Evolutionary conservation across 2,329 filamentous ascomycete genomes (phyloP), one percentile per base, ranked within the genome.

Genomic region (Exophiala viscosa): DNA sequence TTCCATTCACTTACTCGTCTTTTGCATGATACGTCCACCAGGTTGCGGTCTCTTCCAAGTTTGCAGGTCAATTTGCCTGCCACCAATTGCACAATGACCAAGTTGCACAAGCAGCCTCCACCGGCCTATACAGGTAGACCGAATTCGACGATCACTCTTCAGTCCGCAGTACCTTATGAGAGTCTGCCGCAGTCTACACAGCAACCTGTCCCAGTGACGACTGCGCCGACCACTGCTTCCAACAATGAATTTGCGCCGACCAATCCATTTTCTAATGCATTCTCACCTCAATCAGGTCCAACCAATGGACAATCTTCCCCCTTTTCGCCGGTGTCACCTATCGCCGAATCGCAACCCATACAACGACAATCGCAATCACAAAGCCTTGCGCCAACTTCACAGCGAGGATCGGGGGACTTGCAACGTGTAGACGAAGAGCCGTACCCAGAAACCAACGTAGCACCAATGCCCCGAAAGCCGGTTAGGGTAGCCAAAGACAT

Each of bases 401-500:
- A 52, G 48, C 49, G 56, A 39, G 52, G 45, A 28, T 56, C 59
- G 3, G 49, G 47, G 28, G 57, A 54, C 20, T 40, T 60, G 35
- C 57, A 54, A 47, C 52, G 55, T 15, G 55, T 56, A 8, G 57
- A 62, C 50, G 60, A 52, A 28, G 57, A 52, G 39, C 52, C 59
- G 9, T 58, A 60, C 45, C 38, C 52, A 10, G 34, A 31, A 13
- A 39, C 45, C 15, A 45, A 55, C 11, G 35, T 45, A 2, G 18
- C 51, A 32, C 55, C 54, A 23, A 59, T 54, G 33, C 20, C 36
- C 14, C 39, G 47, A n/a, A 60, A 59, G 47, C 40, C 47, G 45
- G 59, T 60, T 34, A 61, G 54, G 46, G 59, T 63, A 11, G 60
- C 60, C n/a, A 60, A 57, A 50, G 60, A 63, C 38, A 63, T 63